Percentiles rank a stretch among this genome's conserved stretches.
Evolutionary conservation across 192 early-diverging fungal species (phyloP).

Genomic region (Thamnidium elegans): DNA sequence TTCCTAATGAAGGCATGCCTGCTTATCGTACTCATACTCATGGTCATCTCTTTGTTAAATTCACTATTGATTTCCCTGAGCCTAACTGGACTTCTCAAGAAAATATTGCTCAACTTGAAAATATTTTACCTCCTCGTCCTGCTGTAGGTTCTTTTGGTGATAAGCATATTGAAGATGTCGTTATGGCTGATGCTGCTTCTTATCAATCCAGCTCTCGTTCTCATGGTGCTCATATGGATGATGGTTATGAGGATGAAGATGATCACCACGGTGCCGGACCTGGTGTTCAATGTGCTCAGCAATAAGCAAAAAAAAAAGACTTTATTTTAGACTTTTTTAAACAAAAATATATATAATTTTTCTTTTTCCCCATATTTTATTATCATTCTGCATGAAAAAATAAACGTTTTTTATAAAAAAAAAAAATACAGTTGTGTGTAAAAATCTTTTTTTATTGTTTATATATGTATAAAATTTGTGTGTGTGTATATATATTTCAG

Average conservation of each 20-base stretch:
- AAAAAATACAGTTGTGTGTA: neutral
- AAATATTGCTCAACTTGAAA: slow-evolving; percentile 73
- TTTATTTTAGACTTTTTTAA: slow-evolving; percentile 7
- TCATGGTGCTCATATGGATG: neutral
- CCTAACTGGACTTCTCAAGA: slow-evolving; percentile 74
- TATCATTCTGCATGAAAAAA: neutral
- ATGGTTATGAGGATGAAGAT: slow-evolving; percentile 29
- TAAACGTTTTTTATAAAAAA: slow-evolving; percentile 6
- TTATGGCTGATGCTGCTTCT: slow-evolving; percentile 47
- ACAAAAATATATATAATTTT: neutral
- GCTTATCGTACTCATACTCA: slow-evolving; percentile 82
- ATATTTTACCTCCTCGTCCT: slow-evolving; percentile 76
- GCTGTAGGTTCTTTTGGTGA: slow-evolving; percentile 51
- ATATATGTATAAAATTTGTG: too few relatives aligned
- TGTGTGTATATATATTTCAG: too few relatives aligned
- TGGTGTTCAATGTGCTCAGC: slow-evolving; percentile 38
- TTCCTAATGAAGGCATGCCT: slow-evolving; percentile 95
- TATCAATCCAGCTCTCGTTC: slow-evolving; percentile 22
- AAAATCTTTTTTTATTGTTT: neutral
- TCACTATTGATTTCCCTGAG: slow-evolving; percentile 89
- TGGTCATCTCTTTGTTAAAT: slow-evolving; percentile 92
- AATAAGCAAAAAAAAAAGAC: slow-evolving; percentile 9
- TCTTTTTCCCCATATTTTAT: too few relatives aligned
- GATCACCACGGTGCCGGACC: slow-evolving; percentile 21
- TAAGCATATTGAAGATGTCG: slow-evolving; percentile 78